These are phyloP conservation scores for Maudiozyma saulgeensis DNA, from an alignment of 805 yeast genomes.

Conservation along the genomic window DNA sequence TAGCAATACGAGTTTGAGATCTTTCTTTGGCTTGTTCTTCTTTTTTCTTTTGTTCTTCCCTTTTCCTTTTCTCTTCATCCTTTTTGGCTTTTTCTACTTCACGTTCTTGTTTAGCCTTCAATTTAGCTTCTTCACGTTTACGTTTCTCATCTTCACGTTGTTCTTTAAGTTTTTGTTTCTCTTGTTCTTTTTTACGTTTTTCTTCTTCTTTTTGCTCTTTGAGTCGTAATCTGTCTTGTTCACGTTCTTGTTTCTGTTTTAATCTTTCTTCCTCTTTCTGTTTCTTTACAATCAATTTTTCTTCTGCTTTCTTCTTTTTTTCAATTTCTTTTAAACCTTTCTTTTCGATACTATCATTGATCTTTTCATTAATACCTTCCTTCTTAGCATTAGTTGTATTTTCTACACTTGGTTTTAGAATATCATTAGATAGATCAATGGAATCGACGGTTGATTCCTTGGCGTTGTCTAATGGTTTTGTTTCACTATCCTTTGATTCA, in stretches of 20 bases:
- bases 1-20: constrained; percentile 32
- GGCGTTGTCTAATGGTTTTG: neutral
- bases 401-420: neutral
- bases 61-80: constrained; percentile 19
- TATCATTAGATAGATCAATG: neutral
- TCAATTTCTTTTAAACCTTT: constrained; percentile 21
- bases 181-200: constrained; percentile 13
- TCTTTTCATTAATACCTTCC: too few species aligned
- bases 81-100: constrained; percentile 4
- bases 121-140: constrained; percentile 12
- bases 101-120: constrained; percentile 12
- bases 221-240: constrained; percentile 11
- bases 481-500: neutral
- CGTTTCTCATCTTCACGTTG: constrained; percentile 17
- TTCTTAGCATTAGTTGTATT: neutral
- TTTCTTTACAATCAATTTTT: constrained; percentile 18
- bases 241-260: constrained; percentile 11
- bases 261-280: constrained; percentile 15
- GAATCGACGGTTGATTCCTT: neutral
- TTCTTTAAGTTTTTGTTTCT: constrained; percentile 20
- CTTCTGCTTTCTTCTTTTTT: constrained; percentile 27
- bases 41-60: constrained; percentile 20
- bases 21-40: constrained; percentile 29
- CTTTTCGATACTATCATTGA: constrained; percentile 9
- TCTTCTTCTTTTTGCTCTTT: constrained; percentile 11